Conservation (phyloP, 352 stramenopile genomes). For the Phytophthora megakarya region DNA sequence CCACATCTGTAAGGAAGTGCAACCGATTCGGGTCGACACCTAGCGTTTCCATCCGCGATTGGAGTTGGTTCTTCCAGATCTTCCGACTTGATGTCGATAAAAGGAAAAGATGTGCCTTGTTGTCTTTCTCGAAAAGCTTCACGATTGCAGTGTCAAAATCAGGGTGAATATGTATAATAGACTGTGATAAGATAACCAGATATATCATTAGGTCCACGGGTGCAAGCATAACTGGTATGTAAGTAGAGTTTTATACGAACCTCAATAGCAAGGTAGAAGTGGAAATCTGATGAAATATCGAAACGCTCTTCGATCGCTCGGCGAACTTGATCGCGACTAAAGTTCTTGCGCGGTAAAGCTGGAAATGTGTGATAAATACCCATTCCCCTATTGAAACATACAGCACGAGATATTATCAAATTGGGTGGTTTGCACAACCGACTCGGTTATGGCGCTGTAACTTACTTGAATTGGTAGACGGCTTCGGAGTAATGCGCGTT, state of each 20-base stretch:
- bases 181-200: constrained; percentile 50
- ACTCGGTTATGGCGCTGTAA: not conserved
- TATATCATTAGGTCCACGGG: no score
- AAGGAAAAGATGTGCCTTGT: constrained; percentile 64
- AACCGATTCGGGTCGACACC: constrained; percentile 39
- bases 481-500: constrained; percentile 64
- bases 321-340: constrained; percentile 51
- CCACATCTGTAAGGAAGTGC: constrained; percentile 66
- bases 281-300: constrained; percentile 51
- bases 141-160: constrained; percentile 67
- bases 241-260: constrained; percentile 28
- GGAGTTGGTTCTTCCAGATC: constrained; percentile 56
- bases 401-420: not conserved
- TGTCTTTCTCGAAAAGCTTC: constrained; percentile 52
- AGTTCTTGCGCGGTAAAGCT: constrained; percentile 41
- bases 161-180: constrained; percentile 72
- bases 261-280: constrained; percentile 70
- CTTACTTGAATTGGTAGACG: constrained; percentile 66
- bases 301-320: constrained; percentile 62
- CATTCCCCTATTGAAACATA: constrained; percentile 47
- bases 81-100: constrained; percentile 56
- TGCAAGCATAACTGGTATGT: not conserved
- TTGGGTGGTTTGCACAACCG: not conserved
- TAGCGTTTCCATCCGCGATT: constrained; percentile 44
- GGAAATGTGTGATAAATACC: constrained; percentile 65